phyloP scores from a whole-genome alignment of 1,139 yeast species.

The Yarrowia galli region DNA sequence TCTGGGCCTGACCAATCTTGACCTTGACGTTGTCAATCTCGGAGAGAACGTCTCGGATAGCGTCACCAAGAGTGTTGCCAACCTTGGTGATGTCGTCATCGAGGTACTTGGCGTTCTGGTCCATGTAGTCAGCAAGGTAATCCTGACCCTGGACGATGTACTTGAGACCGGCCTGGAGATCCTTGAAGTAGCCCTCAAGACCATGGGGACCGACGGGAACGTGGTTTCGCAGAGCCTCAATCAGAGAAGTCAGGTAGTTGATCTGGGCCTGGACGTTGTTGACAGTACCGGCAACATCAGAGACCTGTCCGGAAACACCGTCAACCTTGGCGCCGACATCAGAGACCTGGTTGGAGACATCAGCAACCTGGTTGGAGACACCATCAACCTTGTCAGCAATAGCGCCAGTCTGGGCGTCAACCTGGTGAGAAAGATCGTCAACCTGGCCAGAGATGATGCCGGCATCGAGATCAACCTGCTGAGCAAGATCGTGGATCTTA shows the following conservation, averaged over 20 bases:
- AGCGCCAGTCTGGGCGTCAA: neutral
- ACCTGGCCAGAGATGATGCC: too few relatives aligned
- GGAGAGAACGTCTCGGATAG: too few relatives aligned
- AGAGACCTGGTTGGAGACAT: neutral
- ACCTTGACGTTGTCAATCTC: too few relatives aligned
- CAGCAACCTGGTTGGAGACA: neutral
- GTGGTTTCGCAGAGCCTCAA: too few relatives aligned
- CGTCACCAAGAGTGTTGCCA: too few relatives aligned
- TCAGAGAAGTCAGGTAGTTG: neutral
- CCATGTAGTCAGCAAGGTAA: neutral
- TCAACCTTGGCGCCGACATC: neutral
- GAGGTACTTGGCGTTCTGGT: neutral
- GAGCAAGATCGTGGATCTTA: neutral
- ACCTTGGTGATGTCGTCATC: neutral
- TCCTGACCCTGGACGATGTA: neutral
- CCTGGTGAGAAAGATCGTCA: too few relatives aligned
- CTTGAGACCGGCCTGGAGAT: neutral
- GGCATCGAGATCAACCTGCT: neutral
- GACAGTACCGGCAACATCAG: too few relatives aligned
- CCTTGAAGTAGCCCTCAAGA: neutral
- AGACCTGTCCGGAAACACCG: neutral
- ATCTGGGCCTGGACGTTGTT: neutral
- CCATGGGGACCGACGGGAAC: too few relatives aligned
- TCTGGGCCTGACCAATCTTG: too few relatives aligned
- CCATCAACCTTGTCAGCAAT: neutral